phyloP scores from a whole-genome alignment of 2,329 filamentous ascomycete genomes.

The Pseudocercospora macadamiae region DNA sequence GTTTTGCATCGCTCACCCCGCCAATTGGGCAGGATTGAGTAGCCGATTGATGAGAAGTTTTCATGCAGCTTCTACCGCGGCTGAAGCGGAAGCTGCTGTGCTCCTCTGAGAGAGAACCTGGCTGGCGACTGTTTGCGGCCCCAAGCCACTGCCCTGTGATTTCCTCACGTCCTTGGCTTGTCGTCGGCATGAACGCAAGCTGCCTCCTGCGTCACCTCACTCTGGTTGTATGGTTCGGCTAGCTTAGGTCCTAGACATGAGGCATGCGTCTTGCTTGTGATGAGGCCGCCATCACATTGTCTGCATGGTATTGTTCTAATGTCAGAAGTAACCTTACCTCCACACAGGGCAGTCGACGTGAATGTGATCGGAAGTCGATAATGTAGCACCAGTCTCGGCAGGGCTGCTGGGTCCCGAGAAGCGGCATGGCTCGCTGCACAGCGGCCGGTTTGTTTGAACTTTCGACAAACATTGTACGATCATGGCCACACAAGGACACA shows the following conservation, averaged over 20 bases:
- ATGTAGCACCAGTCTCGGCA: neutral
- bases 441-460: neutral
- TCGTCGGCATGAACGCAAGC: slow-evolving; percentile 10
- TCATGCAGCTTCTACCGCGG: slow-evolving; percentile 5
- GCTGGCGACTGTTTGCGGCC: slow-evolving; percentile 4
- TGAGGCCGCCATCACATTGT: slow-evolving; percentile 1
- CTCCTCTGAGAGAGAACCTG: slow-evolving; percentile 3
- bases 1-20: neutral
- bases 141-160: slow-evolving; percentile 10
- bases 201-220: slow-evolving; percentile 5
- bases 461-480: neutral
- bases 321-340: neutral
- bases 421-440: slow-evolving; percentile 1
- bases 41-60: neutral
- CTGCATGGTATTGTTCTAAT: neutral
- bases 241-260: neutral
- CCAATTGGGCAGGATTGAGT: neutral
- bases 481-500: neutral
- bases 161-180: slow-evolving; percentile 1
- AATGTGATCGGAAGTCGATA: neutral
- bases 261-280: neutral
- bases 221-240: slow-evolving; percentile 2
- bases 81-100: slow-evolving; percentile 16
- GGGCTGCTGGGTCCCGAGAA: neutral
- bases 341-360: neutral